Evolutionary conservation across 108 stramenopile genomes (phyloP), one percentile per base, ranked within the genome.

Genomic region (Skeletonema grethae): DNA sequence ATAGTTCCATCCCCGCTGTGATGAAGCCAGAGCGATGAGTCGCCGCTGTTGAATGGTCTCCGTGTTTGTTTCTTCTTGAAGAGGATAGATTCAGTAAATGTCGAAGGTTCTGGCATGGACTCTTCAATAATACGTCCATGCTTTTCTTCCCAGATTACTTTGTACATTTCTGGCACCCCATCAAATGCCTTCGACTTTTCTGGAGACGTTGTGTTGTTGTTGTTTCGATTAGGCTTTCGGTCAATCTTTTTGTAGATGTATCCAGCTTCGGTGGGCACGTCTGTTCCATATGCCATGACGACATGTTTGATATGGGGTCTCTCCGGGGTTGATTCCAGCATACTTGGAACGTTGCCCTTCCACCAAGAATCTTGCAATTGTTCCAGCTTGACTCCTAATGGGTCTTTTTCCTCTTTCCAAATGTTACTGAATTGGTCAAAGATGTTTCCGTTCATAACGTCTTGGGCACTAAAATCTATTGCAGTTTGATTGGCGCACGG

Each of bases 1-100:
- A 96, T 91, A 7, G 85, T 87, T n/a, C 92, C 95, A 75, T 96
- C 95, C 9, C 95, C 95, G 59, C 87, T 84, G 36, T 88, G 88
- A 41, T 82, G 65, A 39, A 86, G 76, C 29, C 70, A 69, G 1
- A 35, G 15, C 5, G 68, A 58, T 39, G 70, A 16, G 41, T 81
- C 74, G 34, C 18, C 29, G 63, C 57, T 80, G n/a, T 53, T 60
- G 28, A 79, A 79, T 25, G 59, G 71, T 58, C 69, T 41, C 35
- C 80, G 61, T 61, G 79, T 85, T 4, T 67, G 67, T 41, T 88
- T 88, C 78, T 88, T 89, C 57, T 85, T 86, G 24, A 84, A 56
- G 10, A 90, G 63, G 24, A 82, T 63, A 31, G 82, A 65, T 22
- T 83, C 82, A 16, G 73, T 76, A 28, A 83, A 70, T n/a, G 66